Evolutionary conservation across 2,329 filamentous ascomycete species (phyloP).

Genomic region (Colletotrichum sp.): DNA sequence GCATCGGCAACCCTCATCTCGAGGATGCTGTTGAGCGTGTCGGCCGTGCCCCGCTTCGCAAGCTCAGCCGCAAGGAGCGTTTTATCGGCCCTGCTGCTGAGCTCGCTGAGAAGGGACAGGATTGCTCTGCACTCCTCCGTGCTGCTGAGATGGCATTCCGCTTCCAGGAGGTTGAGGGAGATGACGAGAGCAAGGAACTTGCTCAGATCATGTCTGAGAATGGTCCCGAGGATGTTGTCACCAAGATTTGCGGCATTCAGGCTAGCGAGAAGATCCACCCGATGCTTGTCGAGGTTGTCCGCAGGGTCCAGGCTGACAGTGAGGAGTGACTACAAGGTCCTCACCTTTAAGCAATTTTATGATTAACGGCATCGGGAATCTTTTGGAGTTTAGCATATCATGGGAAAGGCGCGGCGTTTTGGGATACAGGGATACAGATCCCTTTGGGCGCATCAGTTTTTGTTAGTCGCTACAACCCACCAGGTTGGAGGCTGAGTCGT

Average conservation of each 20-base stretch:
- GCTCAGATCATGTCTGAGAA: slow-evolving; percentile 83
- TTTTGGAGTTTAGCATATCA: slow-evolving; percentile 16
- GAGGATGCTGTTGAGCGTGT: slow-evolving; percentile 96
- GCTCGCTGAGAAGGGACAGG: slow-evolving; percentile 81
- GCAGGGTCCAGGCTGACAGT: slow-evolving; percentile 78
- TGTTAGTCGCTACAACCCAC: background rate
- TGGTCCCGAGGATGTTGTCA: slow-evolving; percentile 75
- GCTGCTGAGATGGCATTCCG: slow-evolving; percentile 91
- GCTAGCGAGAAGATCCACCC: slow-evolving; percentile 78
- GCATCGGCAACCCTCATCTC: slow-evolving; percentile 92
- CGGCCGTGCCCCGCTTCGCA: slow-evolving; percentile 90
- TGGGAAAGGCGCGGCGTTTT: slow-evolving; percentile 4
- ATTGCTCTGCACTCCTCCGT: slow-evolving; percentile 75
- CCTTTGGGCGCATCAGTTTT: background rate
- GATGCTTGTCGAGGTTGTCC: slow-evolving; percentile 77
- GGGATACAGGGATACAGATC: background rate
- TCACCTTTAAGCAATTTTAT: slow-evolving; percentile 4
- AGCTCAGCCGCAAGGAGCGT: slow-evolving; percentile 92
- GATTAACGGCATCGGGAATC: background rate
- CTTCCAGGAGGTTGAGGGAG: slow-evolving; percentile 93
- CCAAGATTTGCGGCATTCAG: slow-evolving; percentile 83
- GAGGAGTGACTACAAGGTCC: slow-evolving; percentile 44
- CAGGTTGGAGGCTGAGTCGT: background rate
- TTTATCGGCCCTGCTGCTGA: slow-evolving; percentile 92
- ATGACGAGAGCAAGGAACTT: slow-evolving; percentile 87